Conservation (phyloP, 2,329 filamentous ascomycete genomes). For the Penicillium verrucosum region DNA sequence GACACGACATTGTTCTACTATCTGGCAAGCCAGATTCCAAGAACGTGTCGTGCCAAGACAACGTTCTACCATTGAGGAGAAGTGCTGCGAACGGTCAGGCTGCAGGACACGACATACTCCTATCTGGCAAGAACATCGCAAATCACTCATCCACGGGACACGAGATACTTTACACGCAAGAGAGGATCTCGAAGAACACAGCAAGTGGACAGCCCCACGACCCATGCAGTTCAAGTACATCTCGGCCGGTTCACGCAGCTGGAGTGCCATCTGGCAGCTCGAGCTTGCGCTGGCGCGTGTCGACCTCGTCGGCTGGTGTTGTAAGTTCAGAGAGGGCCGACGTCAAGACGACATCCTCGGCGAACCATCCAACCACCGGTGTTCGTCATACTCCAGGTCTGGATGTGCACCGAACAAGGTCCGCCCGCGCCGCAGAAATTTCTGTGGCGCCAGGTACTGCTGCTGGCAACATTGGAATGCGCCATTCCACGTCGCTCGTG, state of each 20-base stretch:
- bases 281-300: slow-evolving; percentile 6
- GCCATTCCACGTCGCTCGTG: not conserved
- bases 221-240: not conserved
- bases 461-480: not conserved
- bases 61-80: not conserved
- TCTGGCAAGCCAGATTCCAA: not conserved
- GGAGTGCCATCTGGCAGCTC: not conserved
- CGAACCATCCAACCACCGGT: not conserved
- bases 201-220: not conserved
- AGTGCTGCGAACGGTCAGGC: not conserved
- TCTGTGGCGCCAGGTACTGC: not conserved
- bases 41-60: not conserved
- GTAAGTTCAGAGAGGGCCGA: not conserved
- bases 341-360: not conserved
- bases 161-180: not conserved
- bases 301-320: not conserved
- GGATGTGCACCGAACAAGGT: not conserved
- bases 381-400: not conserved
- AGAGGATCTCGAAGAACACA: not conserved
- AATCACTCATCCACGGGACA: not conserved
- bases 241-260: not conserved
- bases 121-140: not conserved
- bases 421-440: not conserved
- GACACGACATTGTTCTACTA: not conserved
- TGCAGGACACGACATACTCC: not conserved